phyloP scores from a whole-genome alignment of 2,329 filamentous ascomycete species.

The Arthrinium phaeospermum region DNA sequence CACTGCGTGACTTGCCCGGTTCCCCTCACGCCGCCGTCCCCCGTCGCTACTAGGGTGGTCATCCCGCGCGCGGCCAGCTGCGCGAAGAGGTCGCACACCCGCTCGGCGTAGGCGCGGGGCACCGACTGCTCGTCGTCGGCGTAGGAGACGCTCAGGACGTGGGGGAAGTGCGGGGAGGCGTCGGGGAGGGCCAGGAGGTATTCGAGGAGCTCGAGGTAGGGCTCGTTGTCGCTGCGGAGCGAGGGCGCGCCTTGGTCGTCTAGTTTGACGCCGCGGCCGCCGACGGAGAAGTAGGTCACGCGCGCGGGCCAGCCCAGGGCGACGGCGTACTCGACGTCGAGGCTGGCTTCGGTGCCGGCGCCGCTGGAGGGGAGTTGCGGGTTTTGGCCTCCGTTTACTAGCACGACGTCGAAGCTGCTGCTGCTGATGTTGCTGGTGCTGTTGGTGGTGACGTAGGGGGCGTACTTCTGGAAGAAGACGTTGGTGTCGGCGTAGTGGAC shows the following conservation, averaged over 20 bases:
- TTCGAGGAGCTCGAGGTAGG: conserved; percentile 69
- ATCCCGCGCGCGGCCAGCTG: conserved; percentile 69
- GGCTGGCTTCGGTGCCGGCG: conserved; percentile 24
- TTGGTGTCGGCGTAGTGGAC: conserved; percentile 50
- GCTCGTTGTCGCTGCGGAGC: conserved; percentile 62
- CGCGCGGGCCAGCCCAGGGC: neutral
- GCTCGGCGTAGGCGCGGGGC: conserved; percentile 60
- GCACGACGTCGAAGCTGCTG: conserved; percentile 42
- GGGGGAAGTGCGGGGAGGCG: conserved; percentile 52
- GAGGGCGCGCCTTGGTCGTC: neutral
- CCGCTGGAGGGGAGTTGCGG: neutral
- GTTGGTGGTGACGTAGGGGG: conserved; percentile 42
- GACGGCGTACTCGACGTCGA: conserved; percentile 23
- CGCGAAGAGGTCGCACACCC: conserved; percentile 65
- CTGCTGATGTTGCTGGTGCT: conserved; percentile 28
- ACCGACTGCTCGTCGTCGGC: conserved; percentile 71
- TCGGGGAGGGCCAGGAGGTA: conserved; percentile 60
- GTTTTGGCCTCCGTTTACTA: conserved; percentile 21
- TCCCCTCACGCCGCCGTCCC: conserved; percentile 49
- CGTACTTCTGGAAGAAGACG: conserved; percentile 44
- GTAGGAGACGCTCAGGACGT: conserved; percentile 69
- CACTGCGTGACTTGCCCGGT: conserved; percentile 52
- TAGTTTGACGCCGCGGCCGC: neutral
- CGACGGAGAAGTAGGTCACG: conserved; percentile 5
- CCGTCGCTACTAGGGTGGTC: conserved; percentile 65